Base-by-base conservation (phyloP, 371 early-diverging fungal genomes). In the Enterospora canceri region DNA sequence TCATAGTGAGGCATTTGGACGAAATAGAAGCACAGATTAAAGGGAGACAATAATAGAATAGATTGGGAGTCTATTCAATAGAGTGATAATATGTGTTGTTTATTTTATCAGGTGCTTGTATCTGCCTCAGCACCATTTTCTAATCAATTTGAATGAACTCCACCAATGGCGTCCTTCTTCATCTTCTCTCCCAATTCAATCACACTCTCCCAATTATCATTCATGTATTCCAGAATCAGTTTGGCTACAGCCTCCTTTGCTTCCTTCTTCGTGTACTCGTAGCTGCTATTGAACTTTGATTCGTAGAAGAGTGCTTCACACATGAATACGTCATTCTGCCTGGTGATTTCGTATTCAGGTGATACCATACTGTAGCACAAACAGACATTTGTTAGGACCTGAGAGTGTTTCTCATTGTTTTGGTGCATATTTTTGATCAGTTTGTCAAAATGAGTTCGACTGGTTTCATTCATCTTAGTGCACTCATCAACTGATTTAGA, bases 1-100 rank as follows among this genome's bases (percentile, higher is more conserved):
- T 70, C 40, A 71, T 73, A 19, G 66, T 46, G 1, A 31, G 46
- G 2, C 50, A 73, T 33, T 64, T 73, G 24, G 30, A 58, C 8
- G 46, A 56, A 23, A 69, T 69, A 19, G 68, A 68, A 58, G 26
- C 46, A 29, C 26, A 67, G 21, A n/a, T 69, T 63, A 62, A 46
- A 19, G 19, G 19, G 15, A 15, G 15, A 15, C 15, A 19, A 15
- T 15, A 19, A 46, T 46, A 46, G 19, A 46, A 15, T 15, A 46
- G 19, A 15, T 15, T 46, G 15, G 15, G 15, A 46, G 46, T 19
- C 46, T 15, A 19, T 46, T 46, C 46, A 46, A 46, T 46, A 15
- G 19, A 19, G 19, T 46, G 15, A 19, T 19, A 46, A 15, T 15
- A 46, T 15, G 19, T 15, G 46, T 46, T 46, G 15, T 15, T 46